Evolutionary conservation across 1,139 yeast genomes (phyloP), one percentile per base, ranked within the genome.

Genomic region (Geotrichum reessii): DNA sequence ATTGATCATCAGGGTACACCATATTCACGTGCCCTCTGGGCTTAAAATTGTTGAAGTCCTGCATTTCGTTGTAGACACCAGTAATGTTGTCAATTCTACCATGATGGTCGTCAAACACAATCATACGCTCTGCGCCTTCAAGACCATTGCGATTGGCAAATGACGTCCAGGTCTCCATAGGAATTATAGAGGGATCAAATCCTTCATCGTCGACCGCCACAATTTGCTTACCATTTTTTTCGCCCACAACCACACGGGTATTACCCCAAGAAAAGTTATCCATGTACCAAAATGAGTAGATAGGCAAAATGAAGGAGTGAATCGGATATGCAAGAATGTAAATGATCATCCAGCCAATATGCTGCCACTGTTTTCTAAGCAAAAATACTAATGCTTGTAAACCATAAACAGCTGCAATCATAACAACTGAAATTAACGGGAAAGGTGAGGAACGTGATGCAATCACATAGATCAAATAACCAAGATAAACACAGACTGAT

Each of bases 181-280:
- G 74, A 28, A 74, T 69, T 3, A 61, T 55, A 3, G 62, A 59
- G 44, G 27, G 42, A 42, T 47, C 60, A 50, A 55, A 58, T 1
- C 51, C 52, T 21, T 76, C 78, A 60, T 74, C 78, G 22, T 67
- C 69, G 17, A 71, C 64, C 17, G 71, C 65, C 12, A 74, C 64
- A 31, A 74, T 65, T 58, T 67, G 61, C 64, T 71, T 67, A 58
- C 73, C 71, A 49, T 78, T 77, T 63, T 74, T 74, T 58, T 75
- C 78, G 17, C 77, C 78, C 42, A 70, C 64, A 12, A 75, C 78
- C 55, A 76, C 71, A 53, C 78, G 75, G n/a, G 78, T 75, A 62
- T 70, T 73, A 62, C 78, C 78, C 78, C 78, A 75, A 1, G 76
- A 72, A 69, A 75, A 75, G 64, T 76, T 78, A 59, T 75, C 78